These are phyloP conservation scores for Acer negundo DNA, from an alignment of 345 rosid genomes.

Conservation along the genomic window DNA sequence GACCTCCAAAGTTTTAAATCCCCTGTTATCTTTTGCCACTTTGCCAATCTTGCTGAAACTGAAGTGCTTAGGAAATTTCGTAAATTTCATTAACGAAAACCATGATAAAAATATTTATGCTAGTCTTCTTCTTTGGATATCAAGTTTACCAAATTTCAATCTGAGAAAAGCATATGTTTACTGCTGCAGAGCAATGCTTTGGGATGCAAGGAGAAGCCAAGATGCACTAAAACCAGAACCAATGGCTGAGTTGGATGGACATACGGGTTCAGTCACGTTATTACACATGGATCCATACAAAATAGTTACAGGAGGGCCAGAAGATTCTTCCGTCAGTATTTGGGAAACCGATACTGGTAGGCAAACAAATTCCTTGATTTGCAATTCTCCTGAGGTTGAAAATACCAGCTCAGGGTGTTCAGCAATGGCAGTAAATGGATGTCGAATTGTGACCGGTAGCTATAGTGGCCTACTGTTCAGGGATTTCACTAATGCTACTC, in stretches of 20 bases:
- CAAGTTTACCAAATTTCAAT: not conserved
- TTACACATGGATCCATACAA: conserved; percentile 61
- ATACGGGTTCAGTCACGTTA: conserved; percentile 41
- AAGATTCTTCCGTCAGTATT: conserved; percentile 37
- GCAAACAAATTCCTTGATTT: conserved; percentile 44
- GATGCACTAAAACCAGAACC: conserved; percentile 35
- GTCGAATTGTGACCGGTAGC: conserved; percentile 38
- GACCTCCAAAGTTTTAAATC: not conserved
- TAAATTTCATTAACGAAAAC: not conserved
- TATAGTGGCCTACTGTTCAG: conserved; percentile 27
- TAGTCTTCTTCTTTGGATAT: not conserved
- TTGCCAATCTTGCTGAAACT: not conserved
- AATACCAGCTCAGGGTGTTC: conserved; percentile 33
- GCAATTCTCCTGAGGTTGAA: conserved; percentile 24
- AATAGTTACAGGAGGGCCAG: conserved; percentile 53
- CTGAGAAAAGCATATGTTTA: not conserved
- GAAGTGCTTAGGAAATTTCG: not conserved
- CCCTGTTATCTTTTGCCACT: not conserved
- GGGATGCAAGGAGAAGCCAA: conserved; percentile 61
- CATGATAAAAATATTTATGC: not conserved
- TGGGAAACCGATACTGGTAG: conserved; percentile 61
- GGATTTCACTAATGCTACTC: conserved; percentile 44
- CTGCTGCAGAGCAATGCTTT: conserved; percentile 56
- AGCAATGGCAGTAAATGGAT: conserved; percentile 54
- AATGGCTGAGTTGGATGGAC: conserved; percentile 56